Evolutionary conservation across 805 yeast species (phyloP), one percentile per base, ranked within the genome.

Genomic region (Saturnispora hagleri): DNA sequence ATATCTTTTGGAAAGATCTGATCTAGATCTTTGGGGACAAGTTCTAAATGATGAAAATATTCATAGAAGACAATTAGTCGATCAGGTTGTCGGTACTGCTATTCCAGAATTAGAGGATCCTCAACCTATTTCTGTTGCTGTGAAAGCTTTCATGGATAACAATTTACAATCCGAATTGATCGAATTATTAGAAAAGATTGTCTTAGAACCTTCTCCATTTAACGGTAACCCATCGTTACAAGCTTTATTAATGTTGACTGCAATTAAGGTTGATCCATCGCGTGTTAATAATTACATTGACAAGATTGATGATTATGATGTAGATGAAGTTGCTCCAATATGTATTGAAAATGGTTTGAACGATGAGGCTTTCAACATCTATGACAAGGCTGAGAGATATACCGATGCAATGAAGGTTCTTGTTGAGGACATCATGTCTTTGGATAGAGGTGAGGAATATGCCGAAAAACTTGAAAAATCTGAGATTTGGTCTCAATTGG

Each of bases 171-270:
- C 81, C 56, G 99, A 93, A 72, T 80, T 93, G 67, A 88, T 93
- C 67, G 98, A 91, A 73, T 78, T 93, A 58, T 76, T 93, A 62
- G 99, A 93, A 70, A 93, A 93, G 75, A 91, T 93, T 64, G 89
- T 95, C 57, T 75, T 93, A 61, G 99, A 93, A 71, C 97, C 98
- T 51, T 90, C 98, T 61, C 95, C 97, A 59, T 93, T 93, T 75
- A 89, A 82, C 61, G 98, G 91, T 60, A 93, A 93, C 68, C 86
- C 95, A 59, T 90, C 96, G 26, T 76, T 93, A 66, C 99, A 93
- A 75, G 97, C 97, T 48, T 75, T 93, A 67, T 73, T 93, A 65
- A 78, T 93, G 58, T 78, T 93, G 65, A 93, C 99, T 58, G 97
- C 99, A 38, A 87, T 93, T 67, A 89, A 89, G 71, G 96, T 95